These are phyloP conservation scores for Leptographium galeiforme DNA, from an alignment of 2,329 filamentous ascomycete genomes.

Conservation along the genomic window DNA sequence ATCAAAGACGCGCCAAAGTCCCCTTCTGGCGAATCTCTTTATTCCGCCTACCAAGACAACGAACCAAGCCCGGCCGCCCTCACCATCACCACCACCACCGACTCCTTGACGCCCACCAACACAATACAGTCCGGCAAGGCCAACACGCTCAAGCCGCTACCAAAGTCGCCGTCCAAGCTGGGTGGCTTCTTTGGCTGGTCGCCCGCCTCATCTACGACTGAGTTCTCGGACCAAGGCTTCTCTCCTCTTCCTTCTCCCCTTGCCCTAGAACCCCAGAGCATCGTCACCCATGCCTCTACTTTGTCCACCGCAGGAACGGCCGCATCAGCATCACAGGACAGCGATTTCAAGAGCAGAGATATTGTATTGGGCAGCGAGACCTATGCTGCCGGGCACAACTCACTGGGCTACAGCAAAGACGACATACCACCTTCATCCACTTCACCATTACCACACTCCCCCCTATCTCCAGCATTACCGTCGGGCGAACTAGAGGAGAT, in stretches of 20 bases:
- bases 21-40: slow-evolving; percentile 1
- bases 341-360: not conserved
- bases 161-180: slow-evolving; percentile 39
- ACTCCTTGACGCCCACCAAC: not conserved
- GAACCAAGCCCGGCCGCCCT: not conserved
- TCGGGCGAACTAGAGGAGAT: slow-evolving; percentile 60
- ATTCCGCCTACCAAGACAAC: slow-evolving; percentile 1
- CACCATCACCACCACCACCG: not conserved
- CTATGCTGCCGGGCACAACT: slow-evolving; percentile 26
- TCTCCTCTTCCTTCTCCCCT: slow-evolving; percentile 38
- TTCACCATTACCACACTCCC: slow-evolving; percentile 14
- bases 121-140: slow-evolving; percentile 1
- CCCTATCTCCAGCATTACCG: slow-evolving; percentile 18
- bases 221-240: slow-evolving; percentile 34
- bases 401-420: slow-evolving; percentile 36
- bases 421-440: slow-evolving; percentile 36
- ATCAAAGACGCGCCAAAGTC: not conserved
- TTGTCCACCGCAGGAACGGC: slow-evolving; percentile 20
- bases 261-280: slow-evolving; percentile 24
- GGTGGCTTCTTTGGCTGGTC: slow-evolving; percentile 42
- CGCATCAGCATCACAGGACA: slow-evolving; percentile 16
- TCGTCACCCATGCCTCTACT: slow-evolving; percentile 28
- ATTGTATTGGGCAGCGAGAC: slow-evolving; percentile 16
- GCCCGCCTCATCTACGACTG: slow-evolving; percentile 30
- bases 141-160: slow-evolving; percentile 20